Conservation (phyloP, 208 protist genomes). For the Leishmania turanica region DNA sequence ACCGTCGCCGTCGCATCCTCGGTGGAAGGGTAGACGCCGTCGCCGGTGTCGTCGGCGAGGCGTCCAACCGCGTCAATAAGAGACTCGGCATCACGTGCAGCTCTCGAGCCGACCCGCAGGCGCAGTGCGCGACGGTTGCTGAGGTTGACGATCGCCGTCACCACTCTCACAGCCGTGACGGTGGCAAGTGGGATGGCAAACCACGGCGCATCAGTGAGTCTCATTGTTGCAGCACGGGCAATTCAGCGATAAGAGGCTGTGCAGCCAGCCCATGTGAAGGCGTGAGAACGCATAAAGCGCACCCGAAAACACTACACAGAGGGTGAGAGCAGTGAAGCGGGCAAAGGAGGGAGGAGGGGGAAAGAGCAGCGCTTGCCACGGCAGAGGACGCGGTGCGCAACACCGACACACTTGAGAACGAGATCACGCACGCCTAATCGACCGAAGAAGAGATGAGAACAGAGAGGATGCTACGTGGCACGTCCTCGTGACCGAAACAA, state of each 20-base stretch:
- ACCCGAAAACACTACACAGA: neutral
- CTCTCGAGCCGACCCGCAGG: neutral
- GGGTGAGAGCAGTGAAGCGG: neutral
- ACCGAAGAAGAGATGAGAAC: neutral
- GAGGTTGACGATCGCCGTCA: conserved; percentile 2
- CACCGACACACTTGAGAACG: neutral
- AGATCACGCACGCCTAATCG: neutral
- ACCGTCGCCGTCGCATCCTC: neutral
- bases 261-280: neutral
- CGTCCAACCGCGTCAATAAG: neutral
- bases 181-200: conserved; percentile 5
- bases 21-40: neutral
- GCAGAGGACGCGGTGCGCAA: neutral
- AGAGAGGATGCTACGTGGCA: neutral
- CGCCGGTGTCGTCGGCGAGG: neutral
- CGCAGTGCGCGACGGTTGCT: conserved; percentile 7
- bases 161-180: neutral
- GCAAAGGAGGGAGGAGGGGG: neutral
- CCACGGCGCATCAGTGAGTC: conserved; percentile 8
- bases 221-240: neutral
- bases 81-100: conserved; percentile 2
- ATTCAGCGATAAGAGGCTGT: neutral
- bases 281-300: neutral
- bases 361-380: neutral
- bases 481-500: neutral